Evolutionary conservation across 768 basidiomycete genomes (phyloP), one percentile per base, ranked within the genome.

Genomic region (Boletellus ananiceps): DNA sequence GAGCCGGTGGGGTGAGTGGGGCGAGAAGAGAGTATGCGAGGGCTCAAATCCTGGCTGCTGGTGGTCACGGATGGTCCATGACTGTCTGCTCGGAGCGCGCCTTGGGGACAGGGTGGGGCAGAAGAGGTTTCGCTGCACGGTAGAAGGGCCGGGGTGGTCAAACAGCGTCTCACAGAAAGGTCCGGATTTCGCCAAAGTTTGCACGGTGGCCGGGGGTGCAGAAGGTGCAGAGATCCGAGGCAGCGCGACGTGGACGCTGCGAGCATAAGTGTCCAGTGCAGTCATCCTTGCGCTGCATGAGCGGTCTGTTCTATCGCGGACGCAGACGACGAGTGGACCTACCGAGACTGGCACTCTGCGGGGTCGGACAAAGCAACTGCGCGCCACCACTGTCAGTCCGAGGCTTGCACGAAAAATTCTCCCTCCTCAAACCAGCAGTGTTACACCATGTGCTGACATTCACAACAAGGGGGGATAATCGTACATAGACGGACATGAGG

Each of bases 221-320:
- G 56, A 60, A 61, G 59, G 57, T 62, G 64, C 64, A 69, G 66
- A 55, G 71, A 67, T 73, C 67, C 73, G 74, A 80, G 77, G 79
- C 29, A 29, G 29, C 81, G 82, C 79, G 76, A 77, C 75, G 79
- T 82, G 79, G 84, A 85, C 81, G 80, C 85, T 82, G 81, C 81
- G 71, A 87, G 79, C 87, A 89, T 90, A 78, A 82, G 86, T 82
- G 54, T 60, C 55, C 71, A 60, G 57, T 75, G 73, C 80, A 84
- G 76, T 83, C 86, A 88, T 87, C 77, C 85, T 87, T 60, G 27
- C 33, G 48, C 35, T 29, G 40, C 8, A n/a, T 58, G 44, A 64
- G 54, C 29, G 7, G 13, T 9, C 25, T 23, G 47, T n/a, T n/a
- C 4, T 32, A 46, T 40, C 33, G 32, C 29, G 11, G 21, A 40